These are phyloP conservation scores for Ceratobasidium theobromae DNA, from an alignment of 1,284 basidiomycete genomes.

Conservation along the genomic window DNA sequence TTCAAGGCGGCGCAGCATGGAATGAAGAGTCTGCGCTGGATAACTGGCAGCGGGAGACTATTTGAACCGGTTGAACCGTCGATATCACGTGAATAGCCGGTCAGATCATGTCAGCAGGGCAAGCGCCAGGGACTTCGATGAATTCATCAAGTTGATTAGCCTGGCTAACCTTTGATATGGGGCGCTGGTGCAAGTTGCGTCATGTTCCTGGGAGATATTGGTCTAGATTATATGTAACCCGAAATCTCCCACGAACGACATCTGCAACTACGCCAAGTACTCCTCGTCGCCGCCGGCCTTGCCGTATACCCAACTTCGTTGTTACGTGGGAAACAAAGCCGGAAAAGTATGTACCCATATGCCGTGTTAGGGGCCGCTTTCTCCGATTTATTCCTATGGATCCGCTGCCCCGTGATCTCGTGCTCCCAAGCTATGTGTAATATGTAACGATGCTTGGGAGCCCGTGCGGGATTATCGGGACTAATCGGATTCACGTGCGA, in stretches of 20 bases:
- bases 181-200: neutral
- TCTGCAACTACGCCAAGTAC: neutral
- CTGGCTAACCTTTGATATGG: neutral
- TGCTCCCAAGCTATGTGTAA: neutral
- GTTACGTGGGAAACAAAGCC: conserved; percentile 1
- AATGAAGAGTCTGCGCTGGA: neutral
- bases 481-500: conserved; percentile 26
- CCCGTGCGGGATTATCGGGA: conserved; percentile 26
- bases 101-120: neutral
- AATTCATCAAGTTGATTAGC: neutral
- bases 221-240: neutral
- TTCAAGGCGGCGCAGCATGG: conserved; percentile 14
- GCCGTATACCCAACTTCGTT: neutral
- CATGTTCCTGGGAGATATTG: too few species aligned
- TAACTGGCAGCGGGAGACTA: neutral
- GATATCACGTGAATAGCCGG: conserved; percentile 16
- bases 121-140: neutral
- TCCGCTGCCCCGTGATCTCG: neutral
- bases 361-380: neutral
- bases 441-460: conserved; percentile 6
- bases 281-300: neutral
- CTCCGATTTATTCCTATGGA: conserved; percentile 12
- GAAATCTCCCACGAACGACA: neutral
- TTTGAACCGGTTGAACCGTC: conserved; percentile 11
- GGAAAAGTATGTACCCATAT: too few species aligned